A percentile compares a stretch with the other conserved stretches of the same genome.
Conservation (phyloP, 2,329 filamentous ascomycete genomes). For the Exophiala viscosa region DNA sequence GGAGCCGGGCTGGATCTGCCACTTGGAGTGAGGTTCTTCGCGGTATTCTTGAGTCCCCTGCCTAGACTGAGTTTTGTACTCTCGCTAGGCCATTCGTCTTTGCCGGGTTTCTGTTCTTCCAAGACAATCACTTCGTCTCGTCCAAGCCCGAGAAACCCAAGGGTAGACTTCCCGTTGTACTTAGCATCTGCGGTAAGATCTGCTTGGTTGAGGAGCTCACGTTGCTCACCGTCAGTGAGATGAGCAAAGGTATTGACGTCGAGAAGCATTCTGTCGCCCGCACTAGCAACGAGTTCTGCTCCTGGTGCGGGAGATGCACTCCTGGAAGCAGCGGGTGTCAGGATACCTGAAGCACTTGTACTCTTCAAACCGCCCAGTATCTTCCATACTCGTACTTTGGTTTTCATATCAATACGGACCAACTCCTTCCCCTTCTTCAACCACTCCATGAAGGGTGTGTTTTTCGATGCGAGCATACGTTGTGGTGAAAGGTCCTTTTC, state of each 20-base stretch:
- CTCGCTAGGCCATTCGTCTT: slow-evolving; percentile 22
- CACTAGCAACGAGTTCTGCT: slow-evolving; percentile 39
- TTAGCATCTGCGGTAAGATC: slow-evolving; percentile 72
- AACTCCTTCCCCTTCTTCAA: slow-evolving; percentile 68
- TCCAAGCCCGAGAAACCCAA: slow-evolving; percentile 65
- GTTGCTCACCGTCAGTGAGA: slow-evolving; percentile 60
- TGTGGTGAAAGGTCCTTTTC: slow-evolving; percentile 60
- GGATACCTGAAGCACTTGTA: slow-evolving; percentile 41
- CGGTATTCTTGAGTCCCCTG: slow-evolving; percentile 34
- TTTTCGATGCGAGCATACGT: slow-evolving; percentile 67
- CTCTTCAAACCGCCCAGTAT: slow-evolving; percentile 46
- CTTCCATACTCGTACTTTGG: slow-evolving; percentile 75
- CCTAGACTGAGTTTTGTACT: slow-evolving; percentile 11
- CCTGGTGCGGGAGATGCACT: slow-evolving; percentile 44
- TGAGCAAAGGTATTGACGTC: slow-evolving; percentile 61
- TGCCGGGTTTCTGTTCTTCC: slow-evolving; percentile 62
- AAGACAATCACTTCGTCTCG: slow-evolving; percentile 74
- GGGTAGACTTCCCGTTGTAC: slow-evolving; percentile 68
- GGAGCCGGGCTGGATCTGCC: slow-evolving; percentile 69
- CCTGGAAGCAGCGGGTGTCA: slow-evolving; percentile 43
- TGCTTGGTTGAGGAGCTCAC: slow-evolving; percentile 58
- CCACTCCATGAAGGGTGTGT: slow-evolving; percentile 69
- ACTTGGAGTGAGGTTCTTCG: slow-evolving; percentile 45
- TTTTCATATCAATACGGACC: slow-evolving; percentile 62
- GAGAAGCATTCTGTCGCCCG: slow-evolving; percentile 53